Evolutionary conservation across 2,329 filamentous ascomycete species (phyloP).

Genomic region (Cytospora leucostoma): DNA sequence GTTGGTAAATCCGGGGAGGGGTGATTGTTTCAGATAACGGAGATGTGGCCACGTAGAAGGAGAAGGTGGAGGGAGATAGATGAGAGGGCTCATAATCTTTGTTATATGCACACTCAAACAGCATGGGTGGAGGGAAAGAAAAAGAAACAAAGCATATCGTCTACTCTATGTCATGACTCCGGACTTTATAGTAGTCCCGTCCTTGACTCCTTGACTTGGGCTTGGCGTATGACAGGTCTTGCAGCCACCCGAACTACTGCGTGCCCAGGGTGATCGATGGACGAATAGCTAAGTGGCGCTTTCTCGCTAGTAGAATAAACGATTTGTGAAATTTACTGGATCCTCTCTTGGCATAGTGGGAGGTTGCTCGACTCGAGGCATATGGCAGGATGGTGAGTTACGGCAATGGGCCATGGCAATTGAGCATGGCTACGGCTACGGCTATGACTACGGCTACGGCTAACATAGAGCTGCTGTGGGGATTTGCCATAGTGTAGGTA

Average conservation of each 20-base stretch:
- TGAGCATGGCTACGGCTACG: no score
- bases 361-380: slow-evolving; percentile 7
- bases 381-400: not conserved
- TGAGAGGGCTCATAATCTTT: not conserved
- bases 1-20: slow-evolving; percentile 9
- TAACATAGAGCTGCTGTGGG: not conserved
- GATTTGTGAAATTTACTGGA: no score
- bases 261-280: not conserved
- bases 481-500: not conserved
- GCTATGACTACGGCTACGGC: no score
- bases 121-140: slow-evolving; percentile 6
- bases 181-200: not conserved
- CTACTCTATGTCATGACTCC: slow-evolving; percentile 14
- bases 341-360: slow-evolving; percentile 4
- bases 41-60: not conserved
- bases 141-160: not conserved
- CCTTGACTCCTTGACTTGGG: not conserved
- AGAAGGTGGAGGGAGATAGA: not conserved
- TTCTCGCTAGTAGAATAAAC: not conserved
- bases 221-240: slow-evolving; percentile 20
- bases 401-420: no score
- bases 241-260: slow-evolving; percentile 14
- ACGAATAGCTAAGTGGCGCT: slow-evolving; percentile 12
- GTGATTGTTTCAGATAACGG: slow-evolving; percentile 23
- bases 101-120: slow-evolving; percentile 14